Conservation (phyloP, 108 stramenopile species). For the Nitzschia sp. region DNA sequence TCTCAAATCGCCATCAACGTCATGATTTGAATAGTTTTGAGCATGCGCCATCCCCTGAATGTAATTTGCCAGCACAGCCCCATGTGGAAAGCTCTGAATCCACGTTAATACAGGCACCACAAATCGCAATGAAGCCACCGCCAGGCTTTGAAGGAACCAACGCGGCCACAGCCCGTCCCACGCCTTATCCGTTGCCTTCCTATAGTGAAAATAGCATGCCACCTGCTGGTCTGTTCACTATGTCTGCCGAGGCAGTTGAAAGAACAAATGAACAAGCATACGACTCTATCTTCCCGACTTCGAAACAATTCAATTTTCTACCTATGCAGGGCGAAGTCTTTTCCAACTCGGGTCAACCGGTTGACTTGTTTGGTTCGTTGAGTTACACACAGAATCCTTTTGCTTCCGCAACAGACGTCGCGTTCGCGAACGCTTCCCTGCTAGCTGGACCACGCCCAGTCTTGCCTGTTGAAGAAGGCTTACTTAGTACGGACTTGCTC, state of each 20-base stretch:
- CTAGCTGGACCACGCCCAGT: too few species aligned
- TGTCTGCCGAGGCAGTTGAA: background rate
- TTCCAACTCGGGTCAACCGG: background rate
- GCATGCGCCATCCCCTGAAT: background rate
- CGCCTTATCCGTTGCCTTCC: background rate
- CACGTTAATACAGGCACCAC: background rate
- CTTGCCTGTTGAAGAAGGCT: too few species aligned
- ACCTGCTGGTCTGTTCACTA: background rate
- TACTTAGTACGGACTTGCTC: conserved; percentile 21
- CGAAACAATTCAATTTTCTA: background rate
- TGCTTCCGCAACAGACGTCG: background rate
- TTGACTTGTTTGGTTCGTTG: background rate
- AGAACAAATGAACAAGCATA: background rate
- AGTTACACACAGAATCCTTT: background rate
- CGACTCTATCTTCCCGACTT: too few species aligned
- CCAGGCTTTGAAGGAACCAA: conserved; percentile 11
- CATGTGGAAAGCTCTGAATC: background rate
- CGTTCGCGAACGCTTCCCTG: conserved; percentile 6
- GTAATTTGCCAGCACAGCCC: background rate
- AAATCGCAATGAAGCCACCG: conserved; percentile 13
- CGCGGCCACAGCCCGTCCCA: background rate
- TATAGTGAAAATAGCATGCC: background rate
- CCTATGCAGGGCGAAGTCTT: background rate
- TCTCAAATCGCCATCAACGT: background rate
- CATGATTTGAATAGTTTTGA: background rate